Conservation (phyloP, 1,284 basidiomycete genomes). For the Neonothopanus nambi region DNA sequence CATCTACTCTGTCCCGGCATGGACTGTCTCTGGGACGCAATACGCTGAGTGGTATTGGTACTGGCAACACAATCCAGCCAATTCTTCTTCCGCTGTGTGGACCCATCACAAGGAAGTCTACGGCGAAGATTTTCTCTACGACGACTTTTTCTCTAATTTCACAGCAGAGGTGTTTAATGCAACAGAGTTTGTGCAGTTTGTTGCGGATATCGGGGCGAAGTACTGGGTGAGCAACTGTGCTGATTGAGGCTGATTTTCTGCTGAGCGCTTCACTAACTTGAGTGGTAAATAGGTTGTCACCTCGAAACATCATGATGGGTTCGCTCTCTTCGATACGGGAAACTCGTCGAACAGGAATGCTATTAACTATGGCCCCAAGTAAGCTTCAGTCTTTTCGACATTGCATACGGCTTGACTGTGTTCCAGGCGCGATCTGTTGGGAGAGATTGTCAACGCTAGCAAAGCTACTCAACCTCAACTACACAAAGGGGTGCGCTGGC, state of each 20-base stretch:
- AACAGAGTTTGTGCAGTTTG: constrained; percentile 11
- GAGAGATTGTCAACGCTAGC: constrained; percentile 36
- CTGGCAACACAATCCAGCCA: constrained; percentile 19
- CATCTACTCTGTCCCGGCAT: constrained; percentile 16
- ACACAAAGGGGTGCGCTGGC: constrained; percentile 25
- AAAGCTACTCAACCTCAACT: constrained; percentile 29
- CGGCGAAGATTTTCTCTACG: constrained; percentile 17
- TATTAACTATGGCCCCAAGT: constrained; percentile 16
- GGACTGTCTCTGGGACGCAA: constrained; percentile 17
- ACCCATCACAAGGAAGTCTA: constrained; percentile 17
- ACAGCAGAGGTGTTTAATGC: constrained; percentile 13
- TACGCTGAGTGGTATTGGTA: constrained; percentile 20
- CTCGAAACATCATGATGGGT: constrained; percentile 17
- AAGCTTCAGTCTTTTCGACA: neutral
- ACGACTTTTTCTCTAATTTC: constrained; percentile 15
- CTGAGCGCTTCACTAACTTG: neutral
- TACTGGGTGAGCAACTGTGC: constrained; percentile 4
- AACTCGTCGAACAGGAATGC: constrained; percentile 16
- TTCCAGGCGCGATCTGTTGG: constrained; percentile 33
- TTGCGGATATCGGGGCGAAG: constrained; percentile 15
- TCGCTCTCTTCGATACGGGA: constrained; percentile 16
- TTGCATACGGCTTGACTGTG: neutral
- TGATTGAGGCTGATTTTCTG: neutral
- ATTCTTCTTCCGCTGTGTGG: constrained; percentile 17
- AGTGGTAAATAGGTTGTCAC: constrained; percentile 3